Percentiles rank a stretch among this genome's conserved stretches.
Conservation (phyloP, 306 rosid species). For the Potentilla sterilis region DNA sequence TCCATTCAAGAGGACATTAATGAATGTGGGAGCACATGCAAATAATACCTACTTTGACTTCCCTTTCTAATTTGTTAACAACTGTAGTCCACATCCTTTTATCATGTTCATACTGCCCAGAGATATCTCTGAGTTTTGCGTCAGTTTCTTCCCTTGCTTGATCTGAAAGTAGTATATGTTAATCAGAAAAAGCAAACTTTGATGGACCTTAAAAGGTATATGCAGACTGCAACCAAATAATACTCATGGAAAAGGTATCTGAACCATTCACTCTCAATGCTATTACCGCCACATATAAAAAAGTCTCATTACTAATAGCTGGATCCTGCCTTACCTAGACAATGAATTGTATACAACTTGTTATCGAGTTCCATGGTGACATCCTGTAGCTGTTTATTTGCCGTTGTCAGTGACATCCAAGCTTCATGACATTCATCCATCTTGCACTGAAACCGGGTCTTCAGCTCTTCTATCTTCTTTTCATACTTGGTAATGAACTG, state of each 20-base stretch:
- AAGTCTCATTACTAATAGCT: background rate
- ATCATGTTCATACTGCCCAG: conserved; percentile 15
- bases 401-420: conserved; percentile 30
- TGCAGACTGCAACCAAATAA: background rate
- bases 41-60: conserved; percentile 14
- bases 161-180: conserved; percentile 5
- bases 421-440: conserved; percentile 34
- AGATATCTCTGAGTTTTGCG: conserved; percentile 13
- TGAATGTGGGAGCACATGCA: background rate
- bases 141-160: conserved; percentile 14
- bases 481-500: conserved; percentile 24
- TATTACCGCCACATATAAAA: background rate
- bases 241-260: background rate
- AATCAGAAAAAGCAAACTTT: background rate
- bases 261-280: background rate
- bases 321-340: conserved; percentile 22
- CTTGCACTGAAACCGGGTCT: conserved; percentile 21
- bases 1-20: background rate
- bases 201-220: background rate
- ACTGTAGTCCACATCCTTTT: conserved; percentile 22
- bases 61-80: conserved; percentile 10
- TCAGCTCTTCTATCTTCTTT: conserved; percentile 31
- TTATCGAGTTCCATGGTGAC: conserved; percentile 31
- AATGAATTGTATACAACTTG: conserved; percentile 21
- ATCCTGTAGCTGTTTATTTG: conserved; percentile 24